Evolutionary conservation across 257 asterid genomes (phyloP).

Genomic region (Fraxinus cuspidata): DNA sequence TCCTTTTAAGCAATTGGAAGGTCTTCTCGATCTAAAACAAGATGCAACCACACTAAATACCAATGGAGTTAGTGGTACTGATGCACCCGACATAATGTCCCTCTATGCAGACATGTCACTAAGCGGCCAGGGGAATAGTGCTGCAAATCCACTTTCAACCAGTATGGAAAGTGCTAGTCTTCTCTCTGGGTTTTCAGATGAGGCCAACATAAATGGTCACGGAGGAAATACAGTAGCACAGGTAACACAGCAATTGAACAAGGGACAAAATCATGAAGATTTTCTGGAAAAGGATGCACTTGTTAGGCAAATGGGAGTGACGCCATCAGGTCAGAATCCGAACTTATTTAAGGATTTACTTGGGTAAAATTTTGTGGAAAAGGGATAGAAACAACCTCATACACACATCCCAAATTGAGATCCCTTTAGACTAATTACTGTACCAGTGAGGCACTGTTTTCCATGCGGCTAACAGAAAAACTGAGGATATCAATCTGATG

Average conservation of each 20-base stretch:
- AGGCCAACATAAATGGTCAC: conserved; percentile 34
- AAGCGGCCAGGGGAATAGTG: conserved; percentile 19
- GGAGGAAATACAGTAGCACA: conserved; percentile 25
- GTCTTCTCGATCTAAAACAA: conserved; percentile 40
- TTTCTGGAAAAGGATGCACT: conserved; percentile 52
- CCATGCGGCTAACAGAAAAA: not conserved
- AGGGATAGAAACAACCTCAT: not conserved
- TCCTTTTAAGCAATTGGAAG: conserved; percentile 53
- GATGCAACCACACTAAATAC: conserved; percentile 25
- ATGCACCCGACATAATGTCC: conserved; percentile 39
- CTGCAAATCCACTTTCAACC: conserved; percentile 19
- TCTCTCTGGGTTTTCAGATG: conserved; percentile 26
- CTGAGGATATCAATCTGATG: not conserved
- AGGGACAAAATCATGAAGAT: conserved; percentile 42
- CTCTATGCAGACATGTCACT: conserved; percentile 26
- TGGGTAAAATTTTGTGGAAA: conserved; percentile 29
- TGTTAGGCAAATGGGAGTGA: conserved; percentile 55
- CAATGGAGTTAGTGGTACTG: conserved; percentile 20
- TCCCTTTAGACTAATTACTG: not conserved
- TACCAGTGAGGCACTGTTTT: not conserved
- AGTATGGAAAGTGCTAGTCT: conserved; percentile 15
- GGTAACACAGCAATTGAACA: conserved; percentile 23
- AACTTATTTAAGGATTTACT: conserved; percentile 47
- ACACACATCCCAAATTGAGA: not conserved
- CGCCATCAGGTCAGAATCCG: conserved; percentile 49